A percentile compares a stretch with the other conserved stretches of the same genome.
These are phyloP conservation scores for Metarhizium robertsii DNA, from an alignment of 2,329 filamentous ascomycete genomes.

Conservation along the genomic window DNA sequence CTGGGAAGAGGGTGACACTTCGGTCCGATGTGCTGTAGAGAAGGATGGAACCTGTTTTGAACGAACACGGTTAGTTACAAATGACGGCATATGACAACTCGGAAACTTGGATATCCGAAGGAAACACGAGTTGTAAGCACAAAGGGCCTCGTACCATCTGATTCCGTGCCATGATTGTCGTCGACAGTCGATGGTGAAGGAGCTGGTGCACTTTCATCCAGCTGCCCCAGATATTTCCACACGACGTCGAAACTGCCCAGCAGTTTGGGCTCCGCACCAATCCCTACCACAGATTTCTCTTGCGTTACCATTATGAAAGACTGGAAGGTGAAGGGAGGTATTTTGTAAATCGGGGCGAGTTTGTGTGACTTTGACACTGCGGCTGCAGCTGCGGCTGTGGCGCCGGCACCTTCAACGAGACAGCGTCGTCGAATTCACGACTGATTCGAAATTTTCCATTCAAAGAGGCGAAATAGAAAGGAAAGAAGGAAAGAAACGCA, in stretches of 20 bases:
- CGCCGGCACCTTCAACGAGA: not conserved
- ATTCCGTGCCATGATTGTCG: not conserved
- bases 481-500: too few species aligned
- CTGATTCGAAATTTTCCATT: not conserved
- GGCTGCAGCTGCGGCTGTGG: not conserved
- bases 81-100: too few species aligned
- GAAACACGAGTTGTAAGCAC: not conserved
- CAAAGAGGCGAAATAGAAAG: too few species aligned
- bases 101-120: not conserved
- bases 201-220: not conserved
- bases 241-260: not conserved
- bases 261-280: not conserved
- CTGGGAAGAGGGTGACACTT: not conserved
- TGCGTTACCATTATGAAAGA: not conserved
- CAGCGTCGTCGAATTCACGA: not conserved
- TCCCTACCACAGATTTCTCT: not conserved
- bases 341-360: not conserved
- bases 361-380: not conserved
- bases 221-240: not conserved
- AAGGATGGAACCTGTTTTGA: not conserved
- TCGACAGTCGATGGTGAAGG: not conserved
- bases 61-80: not conserved
- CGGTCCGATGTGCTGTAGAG: not conserved
- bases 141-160: not conserved
- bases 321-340: not conserved